Conservation (phyloP, 495 filamentous ascomycete genomes). For the Penicillium canescens region DNA sequence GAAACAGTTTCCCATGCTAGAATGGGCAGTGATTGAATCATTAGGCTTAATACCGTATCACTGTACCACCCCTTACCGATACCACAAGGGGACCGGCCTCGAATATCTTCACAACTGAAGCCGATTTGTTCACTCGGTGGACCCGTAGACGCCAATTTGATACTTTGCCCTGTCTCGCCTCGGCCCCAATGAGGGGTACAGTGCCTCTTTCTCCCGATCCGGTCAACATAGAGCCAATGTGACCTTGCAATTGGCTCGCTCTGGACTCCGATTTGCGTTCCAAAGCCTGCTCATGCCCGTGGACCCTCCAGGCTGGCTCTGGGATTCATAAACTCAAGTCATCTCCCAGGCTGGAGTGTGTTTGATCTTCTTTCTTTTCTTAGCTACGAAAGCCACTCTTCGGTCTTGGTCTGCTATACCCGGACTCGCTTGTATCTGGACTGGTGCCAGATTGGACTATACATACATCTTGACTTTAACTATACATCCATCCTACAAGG, state of each 20-base stretch:
- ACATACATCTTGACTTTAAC: conserved; percentile 12
- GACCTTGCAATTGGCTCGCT: conserved; percentile 13
- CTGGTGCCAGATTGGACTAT: background rate
- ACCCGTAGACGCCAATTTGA: conserved; percentile 10
- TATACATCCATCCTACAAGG: background rate
- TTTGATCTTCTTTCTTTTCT: background rate
- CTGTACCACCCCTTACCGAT: background rate
- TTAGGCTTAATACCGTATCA: too few relatives aligned
- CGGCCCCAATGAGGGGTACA: background rate
- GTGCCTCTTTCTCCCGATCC: conserved; percentile 16
- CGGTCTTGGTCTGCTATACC: conserved; percentile 2
- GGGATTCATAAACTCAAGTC: background rate
- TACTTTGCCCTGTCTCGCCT: background rate
- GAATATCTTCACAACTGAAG: background rate
- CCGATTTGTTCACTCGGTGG: conserved; percentile 8
- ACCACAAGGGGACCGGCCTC: background rate
- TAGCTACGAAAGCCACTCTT: conserved; percentile 3
- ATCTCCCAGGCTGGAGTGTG: background rate
- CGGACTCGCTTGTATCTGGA: background rate
- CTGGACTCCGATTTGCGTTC: conserved; percentile 3
- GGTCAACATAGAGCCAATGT: conserved; percentile 17
- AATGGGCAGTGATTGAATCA: background rate
- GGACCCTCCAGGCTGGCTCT: background rate
- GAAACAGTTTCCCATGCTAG: too few relatives aligned
- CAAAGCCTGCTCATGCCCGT: background rate